Conservation (phyloP, 805 yeast genomes). For the Yarrowia sp. region DNA sequence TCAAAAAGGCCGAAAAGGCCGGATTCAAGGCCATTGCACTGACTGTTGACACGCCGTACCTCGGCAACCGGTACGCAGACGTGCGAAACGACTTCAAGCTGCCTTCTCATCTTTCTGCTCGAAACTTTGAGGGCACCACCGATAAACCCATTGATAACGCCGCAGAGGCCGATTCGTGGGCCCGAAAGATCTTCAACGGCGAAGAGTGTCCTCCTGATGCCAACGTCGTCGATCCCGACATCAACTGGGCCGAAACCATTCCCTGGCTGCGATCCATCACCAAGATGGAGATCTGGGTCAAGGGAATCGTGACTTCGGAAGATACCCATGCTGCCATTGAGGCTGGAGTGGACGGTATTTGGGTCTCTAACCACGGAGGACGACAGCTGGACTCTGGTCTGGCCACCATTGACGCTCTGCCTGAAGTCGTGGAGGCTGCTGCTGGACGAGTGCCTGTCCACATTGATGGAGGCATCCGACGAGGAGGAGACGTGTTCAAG, state of each 20-base stretch:
- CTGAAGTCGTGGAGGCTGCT: slow-evolving; percentile 46
- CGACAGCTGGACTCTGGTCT: slow-evolving; percentile 63
- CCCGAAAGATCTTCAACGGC: slow-evolving; percentile 28
- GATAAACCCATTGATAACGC: slow-evolving; percentile 32
- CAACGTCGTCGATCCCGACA: slow-evolving; percentile 34
- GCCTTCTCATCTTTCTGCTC: slow-evolving; percentile 32
- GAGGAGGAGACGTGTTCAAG: slow-evolving; percentile 64
- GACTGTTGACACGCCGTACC: slow-evolving; percentile 54
- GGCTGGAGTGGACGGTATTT: slow-evolving; percentile 58
- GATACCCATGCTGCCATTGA: slow-evolving; percentile 60
- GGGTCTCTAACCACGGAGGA: slow-evolving; percentile 74
- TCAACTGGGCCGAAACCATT: slow-evolving; percentile 37
- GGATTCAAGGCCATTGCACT: slow-evolving; percentile 47
- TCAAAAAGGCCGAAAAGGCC: slow-evolving; percentile 34
- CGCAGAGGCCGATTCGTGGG: slow-evolving; percentile 30
- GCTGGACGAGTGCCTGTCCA: slow-evolving; percentile 52
- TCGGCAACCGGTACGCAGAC: slow-evolving; percentile 55
- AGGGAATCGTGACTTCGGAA: slow-evolving; percentile 66
- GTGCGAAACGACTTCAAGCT: slow-evolving; percentile 33
- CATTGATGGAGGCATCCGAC: slow-evolving; percentile 66
- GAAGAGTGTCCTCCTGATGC: slow-evolving; percentile 26
- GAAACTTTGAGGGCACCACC: slow-evolving; percentile 31
- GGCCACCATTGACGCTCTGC: slow-evolving; percentile 63
- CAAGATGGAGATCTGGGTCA: slow-evolving; percentile 48
- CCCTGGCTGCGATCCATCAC: slow-evolving; percentile 38